phyloP scores from a whole-genome alignment of 73 alveolate genomes.

The Effrenium voratum region DNA sequence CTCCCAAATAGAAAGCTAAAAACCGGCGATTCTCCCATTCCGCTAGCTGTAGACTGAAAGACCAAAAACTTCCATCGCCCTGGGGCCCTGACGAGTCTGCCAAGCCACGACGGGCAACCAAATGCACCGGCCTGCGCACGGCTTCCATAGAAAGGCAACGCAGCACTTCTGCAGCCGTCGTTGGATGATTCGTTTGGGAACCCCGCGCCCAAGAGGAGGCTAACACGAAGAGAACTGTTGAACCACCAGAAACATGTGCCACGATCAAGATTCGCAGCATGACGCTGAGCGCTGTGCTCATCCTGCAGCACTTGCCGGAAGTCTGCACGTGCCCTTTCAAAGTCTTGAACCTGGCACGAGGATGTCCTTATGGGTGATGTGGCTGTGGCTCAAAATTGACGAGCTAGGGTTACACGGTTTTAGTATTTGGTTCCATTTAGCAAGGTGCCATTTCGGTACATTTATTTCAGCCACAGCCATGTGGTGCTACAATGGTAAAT shows the following conservation, averaged over 20 bases:
- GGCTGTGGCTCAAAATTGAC: neutral
- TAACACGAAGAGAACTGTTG: too few species aligned
- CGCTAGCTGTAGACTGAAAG: too few species aligned
- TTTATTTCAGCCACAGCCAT: neutral
- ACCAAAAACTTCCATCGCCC: too few species aligned
- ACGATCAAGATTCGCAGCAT: too few species aligned
- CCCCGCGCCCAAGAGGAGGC: too few species aligned
- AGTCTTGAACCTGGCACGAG: constrained; percentile 35
- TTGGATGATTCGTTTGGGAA: too few species aligned
- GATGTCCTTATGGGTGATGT: neutral
- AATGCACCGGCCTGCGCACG: constrained; percentile 44
- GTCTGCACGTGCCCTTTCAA: constrained; percentile 73
- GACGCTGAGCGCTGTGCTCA: neutral
- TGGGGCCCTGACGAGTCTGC: neutral
- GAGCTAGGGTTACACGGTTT: neutral
- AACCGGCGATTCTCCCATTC: too few species aligned
- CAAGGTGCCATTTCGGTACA: neutral
- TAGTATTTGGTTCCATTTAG: neutral
- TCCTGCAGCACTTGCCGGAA: constrained; percentile 71
- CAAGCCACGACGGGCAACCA: constrained; percentile 55
- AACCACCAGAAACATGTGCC: too few species aligned
- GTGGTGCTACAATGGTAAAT: neutral
- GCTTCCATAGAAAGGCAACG: neutral
- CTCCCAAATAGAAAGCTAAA: too few species aligned
- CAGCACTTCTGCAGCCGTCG: too few species aligned